Evolutionary conservation across 2,329 filamentous ascomycete genomes (phyloP), one percentile per base, ranked within the genome.

Genomic region (Fonsecaea pedrosoi): DNA sequence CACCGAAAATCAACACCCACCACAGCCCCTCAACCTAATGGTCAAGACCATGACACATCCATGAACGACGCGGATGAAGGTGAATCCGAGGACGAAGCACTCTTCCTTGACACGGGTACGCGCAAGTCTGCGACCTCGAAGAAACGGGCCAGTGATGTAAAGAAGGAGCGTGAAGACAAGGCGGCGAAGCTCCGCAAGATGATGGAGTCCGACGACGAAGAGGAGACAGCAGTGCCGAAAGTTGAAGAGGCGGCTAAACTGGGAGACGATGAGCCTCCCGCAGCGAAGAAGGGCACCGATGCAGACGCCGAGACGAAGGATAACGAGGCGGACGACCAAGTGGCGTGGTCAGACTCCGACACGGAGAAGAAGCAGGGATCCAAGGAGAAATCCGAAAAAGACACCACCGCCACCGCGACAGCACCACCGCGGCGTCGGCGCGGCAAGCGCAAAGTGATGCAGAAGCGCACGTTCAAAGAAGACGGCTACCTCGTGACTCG

Each of bases 401-500:
- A 77, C 81, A 25, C 25, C 25, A 25, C 25, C 25, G 59, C 81
- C 85, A 62, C 78, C 81, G 1, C 76, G 83, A 34, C 84, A 85
- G 66, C 78, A 78, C 87, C 85, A 64, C 91, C 90, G 0, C 86
- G 92, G 45, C 85, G 91, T 66, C 87, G 91, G 66, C 87, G 93
- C 70, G 92, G 92, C 37, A 89, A 87, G 76, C 86, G 94, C 72
- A 87, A 90, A 73, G 87, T 97, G 7, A 92, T 91, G 87, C 93
- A 92, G 80, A 97, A 96, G 83, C 91, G 90, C 82, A 93, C 90
- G 54, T 86, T 90, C 63, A 90, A 93, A 77, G 94, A 94, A 58
- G 90, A 97, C 70, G 94, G 94, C 5, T 97, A 96, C 77, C 85
- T 97, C 67, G 94, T 97, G 37, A 97, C 93, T 1, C 90, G 90